Base-by-base conservation (phyloP, 1,284 basidiomycete species). In the Naganishia sp. region DNA sequence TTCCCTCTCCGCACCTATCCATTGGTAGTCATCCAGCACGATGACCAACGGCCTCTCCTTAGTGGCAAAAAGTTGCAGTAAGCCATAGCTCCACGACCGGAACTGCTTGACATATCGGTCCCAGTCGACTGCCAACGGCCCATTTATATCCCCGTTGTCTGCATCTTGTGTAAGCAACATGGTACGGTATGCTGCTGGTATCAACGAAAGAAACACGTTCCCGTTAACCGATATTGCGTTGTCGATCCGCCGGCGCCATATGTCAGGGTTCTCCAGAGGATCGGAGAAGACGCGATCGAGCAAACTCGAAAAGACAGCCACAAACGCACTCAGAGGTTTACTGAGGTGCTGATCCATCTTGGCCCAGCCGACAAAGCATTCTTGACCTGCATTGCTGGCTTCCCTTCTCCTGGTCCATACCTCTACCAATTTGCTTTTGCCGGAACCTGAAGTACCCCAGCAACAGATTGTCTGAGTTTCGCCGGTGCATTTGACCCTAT, bases 1-100 rank as follows among this genome's bases (percentile, higher is more conserved):
- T 15, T 25, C 28, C 35, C 78, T 76, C 18, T 74, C 73, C 2
- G 62, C 46, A 0, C 71, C 66, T 28, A 76, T 67, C 76, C 77
- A 79, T 57, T 79, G 77, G 4, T 72, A 69, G 56, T 79, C 77
- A 67, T 79, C 77, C 23, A 79, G 45, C 15, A 76, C 39, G 10
- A 79, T 69, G 2, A 79, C 63, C 9, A 79, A 68, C 0, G 78
- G 78, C 3, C 75, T 68, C 0, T 52, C 10, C 0, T 58, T 45
- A 1, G 74, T 71, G 0, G 75, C 77, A 47, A 79, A 79, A 7
- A 77, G 57, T 52, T 76, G 74, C 17, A 79, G 60, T 6, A 78
- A 67, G 1, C 70, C 68, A 31, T 72, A 67, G 10, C 71, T 71
- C 74, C 72, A 74, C 6, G 64, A 65, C 11, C 71, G 63, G 54